These are phyloP conservation scores for Skeletonema tropicum DNA, from an alignment of 108 stramenopile genomes.

Conservation along the genomic window DNA sequence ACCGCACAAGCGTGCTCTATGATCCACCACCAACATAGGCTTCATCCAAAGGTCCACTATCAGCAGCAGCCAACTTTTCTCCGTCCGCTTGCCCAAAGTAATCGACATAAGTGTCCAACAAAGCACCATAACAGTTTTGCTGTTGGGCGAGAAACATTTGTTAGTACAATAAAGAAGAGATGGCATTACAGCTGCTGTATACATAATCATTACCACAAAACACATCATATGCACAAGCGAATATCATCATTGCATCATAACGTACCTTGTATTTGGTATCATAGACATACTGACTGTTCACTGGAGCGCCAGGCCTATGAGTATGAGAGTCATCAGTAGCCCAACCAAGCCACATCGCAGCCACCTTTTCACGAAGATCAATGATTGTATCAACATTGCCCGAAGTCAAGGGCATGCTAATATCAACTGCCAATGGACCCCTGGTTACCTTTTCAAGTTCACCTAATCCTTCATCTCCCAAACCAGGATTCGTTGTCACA, in stretches of 20 bases:
- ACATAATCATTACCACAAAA: too few relatives aligned
- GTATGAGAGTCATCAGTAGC: slow-evolving; percentile 57
- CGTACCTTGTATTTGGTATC: slow-evolving; percentile 67
- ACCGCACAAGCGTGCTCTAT: background rate
- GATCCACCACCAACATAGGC: slow-evolving; percentile 84
- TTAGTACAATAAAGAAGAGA: too few relatives aligned
- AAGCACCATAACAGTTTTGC: slow-evolving; percentile 70
- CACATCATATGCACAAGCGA: too few relatives aligned
- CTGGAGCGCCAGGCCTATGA: slow-evolving; percentile 75
- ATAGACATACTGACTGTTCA: slow-evolving; percentile 83
- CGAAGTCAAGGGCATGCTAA: slow-evolving; percentile 61
- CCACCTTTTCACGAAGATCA: slow-evolving; percentile 60
- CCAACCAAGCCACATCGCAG: slow-evolving; percentile 69
- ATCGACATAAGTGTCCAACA: slow-evolving; percentile 55
- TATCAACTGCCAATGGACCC: slow-evolving; percentile 59
- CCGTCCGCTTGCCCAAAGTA: slow-evolving; percentile 70
- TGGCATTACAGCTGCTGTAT: too few relatives aligned
- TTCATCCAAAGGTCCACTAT: slow-evolving; percentile 84
- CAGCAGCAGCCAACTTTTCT: slow-evolving; percentile 67
- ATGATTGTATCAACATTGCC: slow-evolving; percentile 64
- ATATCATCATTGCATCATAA: too few relatives aligned
- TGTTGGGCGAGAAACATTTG: background rate
- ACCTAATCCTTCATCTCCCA: slow-evolving; percentile 15
- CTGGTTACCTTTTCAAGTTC: slow-evolving; percentile 70
- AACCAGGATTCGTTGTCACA: slow-evolving; percentile 28